A percentile compares a stretch with the other conserved stretches of the same genome.
phyloP scores from a whole-genome alignment of 2,329 filamentous ascomycete genomes.

The Trichoderma gracile region DNA sequence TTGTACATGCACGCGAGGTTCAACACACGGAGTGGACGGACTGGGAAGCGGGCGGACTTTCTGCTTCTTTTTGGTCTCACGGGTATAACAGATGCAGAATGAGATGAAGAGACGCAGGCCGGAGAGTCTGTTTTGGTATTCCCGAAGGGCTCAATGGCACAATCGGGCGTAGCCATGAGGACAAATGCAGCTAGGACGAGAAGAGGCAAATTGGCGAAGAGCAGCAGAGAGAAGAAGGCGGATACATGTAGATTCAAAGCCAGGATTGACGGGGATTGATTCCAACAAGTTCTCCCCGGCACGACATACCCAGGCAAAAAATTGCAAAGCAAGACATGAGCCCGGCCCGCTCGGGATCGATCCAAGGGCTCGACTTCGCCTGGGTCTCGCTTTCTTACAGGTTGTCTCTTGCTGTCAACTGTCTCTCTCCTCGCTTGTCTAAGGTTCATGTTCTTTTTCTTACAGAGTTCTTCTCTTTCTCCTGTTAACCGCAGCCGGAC shows the following conservation, averaged over 20 bases:
- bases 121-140: not conserved
- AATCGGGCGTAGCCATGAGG: constrained; percentile 15
- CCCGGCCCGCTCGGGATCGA: constrained; percentile 1
- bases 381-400: too few relatives aligned
- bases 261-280: not conserved
- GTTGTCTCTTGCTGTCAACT: constrained; percentile 2
- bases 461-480: too few relatives aligned
- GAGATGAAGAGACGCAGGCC: not conserved
- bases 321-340: not conserved
- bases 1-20: too few relatives aligned
- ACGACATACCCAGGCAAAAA: constrained; percentile 10
- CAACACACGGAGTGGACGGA: too few relatives aligned
- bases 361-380: not conserved
- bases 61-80: too few relatives aligned
- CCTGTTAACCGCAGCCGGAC: constrained; percentile 3
- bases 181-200: constrained; percentile 7
- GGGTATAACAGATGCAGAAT: too few relatives aligned
- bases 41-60: too few relatives aligned
- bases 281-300: not conserved
- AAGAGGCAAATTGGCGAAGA: constrained; percentile 10
- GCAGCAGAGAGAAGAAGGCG: not conserved
- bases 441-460: too few relatives aligned
- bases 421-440: not conserved
- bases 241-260: not conserved
- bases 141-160: constrained; percentile 6